Base-by-base conservation (phyloP, 129 eudicot genomes). In the Deinandra increscens region DNA sequence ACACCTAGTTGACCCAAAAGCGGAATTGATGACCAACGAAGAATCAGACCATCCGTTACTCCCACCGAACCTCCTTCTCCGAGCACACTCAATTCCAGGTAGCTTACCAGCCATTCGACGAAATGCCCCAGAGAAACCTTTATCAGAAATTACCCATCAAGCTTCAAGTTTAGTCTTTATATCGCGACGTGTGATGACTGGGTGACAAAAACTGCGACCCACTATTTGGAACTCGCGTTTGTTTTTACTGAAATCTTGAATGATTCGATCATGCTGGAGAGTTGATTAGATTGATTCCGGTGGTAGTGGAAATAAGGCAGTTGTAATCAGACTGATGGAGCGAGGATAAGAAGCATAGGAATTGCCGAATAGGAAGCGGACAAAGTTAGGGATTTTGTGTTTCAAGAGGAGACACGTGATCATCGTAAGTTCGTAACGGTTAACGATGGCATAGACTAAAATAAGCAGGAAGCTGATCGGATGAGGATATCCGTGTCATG, bases 81-180 rank as follows among this genome's bases (percentile, higher is more conserved):
- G 80, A 19, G 97, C 97, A 18, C 79, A 60, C 82, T 91, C 97
- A 0, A 91, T 85, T 45, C 97, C 97, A 9, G 97, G 96, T 37
- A 91, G 79, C 84, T 67, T 91, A 45, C 97, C 97, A 37, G 96
- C 90, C 97, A 91, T 91, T 58, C 63, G 61, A 56, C 38, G 63
- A 23, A 58, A 41, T 54, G 62, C 60, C 49, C 13, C 46, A 44
- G 13, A 39, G 44, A 64, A 53, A 60, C 3, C 36, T 3, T 20
- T 22, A 50, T 14, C 20, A 48, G 0, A 0, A 6, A 48, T 18
- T 39, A 11, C 10, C 20, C 19, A 42, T 43, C n/a, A 31, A 42
- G 14, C 46, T 60, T 66, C 10, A 37, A 22, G 13, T 1, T 11
- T 45, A 43, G 39, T 46, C 53, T 66, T 31, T 68, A 75, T 68